These are phyloP conservation scores for Trichoderma reesei DNA, from an alignment of 495 filamentous ascomycete species.

Conservation along the genomic window DNA sequence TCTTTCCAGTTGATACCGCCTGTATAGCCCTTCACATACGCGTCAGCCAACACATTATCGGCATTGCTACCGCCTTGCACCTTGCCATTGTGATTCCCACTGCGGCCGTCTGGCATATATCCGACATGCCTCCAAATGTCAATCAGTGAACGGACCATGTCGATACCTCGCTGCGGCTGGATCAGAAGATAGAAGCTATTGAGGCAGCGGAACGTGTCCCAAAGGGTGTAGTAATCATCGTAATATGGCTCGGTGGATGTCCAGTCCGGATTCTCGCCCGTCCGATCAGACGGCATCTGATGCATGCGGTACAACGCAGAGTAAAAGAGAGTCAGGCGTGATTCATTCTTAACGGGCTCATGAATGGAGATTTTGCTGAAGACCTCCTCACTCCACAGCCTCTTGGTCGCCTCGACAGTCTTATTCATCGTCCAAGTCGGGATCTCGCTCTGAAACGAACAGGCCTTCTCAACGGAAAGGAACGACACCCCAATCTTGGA, in stretches of 20 bases:
- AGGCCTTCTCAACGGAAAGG: slow-evolving; percentile 53
- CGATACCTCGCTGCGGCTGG: slow-evolving; percentile 52
- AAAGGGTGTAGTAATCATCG: slow-evolving; percentile 47
- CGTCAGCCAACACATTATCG: slow-evolving; percentile 66
- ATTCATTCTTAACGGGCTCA: slow-evolving; percentile 35
- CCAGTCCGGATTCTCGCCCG: slow-evolving; percentile 63
- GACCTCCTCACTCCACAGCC: slow-evolving; percentile 50
- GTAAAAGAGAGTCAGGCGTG: slow-evolving; percentile 50
- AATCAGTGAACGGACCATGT: slow-evolving; percentile 58
- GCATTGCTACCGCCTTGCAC: slow-evolving; percentile 65
- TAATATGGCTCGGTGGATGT: slow-evolving; percentile 55
- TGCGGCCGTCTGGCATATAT: slow-evolving; percentile 53
- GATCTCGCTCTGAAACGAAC: slow-evolving; percentile 49
- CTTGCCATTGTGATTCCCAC: slow-evolving; percentile 60
- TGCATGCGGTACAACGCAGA: slow-evolving; percentile 60
- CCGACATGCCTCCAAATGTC: slow-evolving; percentile 63
- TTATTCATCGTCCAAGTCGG: slow-evolving; percentile 37
- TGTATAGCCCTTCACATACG: slow-evolving; percentile 61
- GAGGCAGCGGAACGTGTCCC: slow-evolving; percentile 49
- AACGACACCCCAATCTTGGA: slow-evolving; percentile 65
- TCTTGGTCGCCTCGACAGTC: slow-evolving; percentile 35
- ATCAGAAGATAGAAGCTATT: slow-evolving; percentile 56
- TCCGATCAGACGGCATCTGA: slow-evolving; percentile 61
- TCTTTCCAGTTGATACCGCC: slow-evolving; percentile 55
- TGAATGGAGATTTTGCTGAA: slow-evolving; percentile 53